phyloP scores from a whole-genome alignment of 2,329 filamentous ascomycete genomes.

The Talaromyces marneffei region DNA sequence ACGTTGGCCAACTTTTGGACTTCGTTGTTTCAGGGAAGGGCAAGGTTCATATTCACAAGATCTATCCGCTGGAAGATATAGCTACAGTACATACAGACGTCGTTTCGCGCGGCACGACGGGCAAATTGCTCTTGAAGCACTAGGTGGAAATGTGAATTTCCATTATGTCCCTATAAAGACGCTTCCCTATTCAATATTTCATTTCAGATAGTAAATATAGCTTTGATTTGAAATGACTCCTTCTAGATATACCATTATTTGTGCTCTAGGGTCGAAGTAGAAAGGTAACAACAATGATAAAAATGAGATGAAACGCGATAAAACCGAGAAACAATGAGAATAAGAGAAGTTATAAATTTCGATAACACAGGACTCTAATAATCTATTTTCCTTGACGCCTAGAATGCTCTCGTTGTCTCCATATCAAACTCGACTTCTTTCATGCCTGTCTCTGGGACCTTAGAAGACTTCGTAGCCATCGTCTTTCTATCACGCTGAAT shows the following conservation, averaged over 20 bases:
- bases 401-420: neutral
- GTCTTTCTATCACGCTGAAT: neutral
- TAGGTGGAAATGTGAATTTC: neutral
- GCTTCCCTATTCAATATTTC: neutral
- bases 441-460: neutral
- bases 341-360: neutral
- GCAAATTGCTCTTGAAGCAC: neutral
- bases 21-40: neutral
- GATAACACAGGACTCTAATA: neutral
- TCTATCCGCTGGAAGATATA: neutral
- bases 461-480: neutral
- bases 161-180: neutral
- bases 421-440: neutral
- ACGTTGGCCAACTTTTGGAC: neutral
- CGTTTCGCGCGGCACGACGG: neutral
- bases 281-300: neutral
- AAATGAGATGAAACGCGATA: neutral
- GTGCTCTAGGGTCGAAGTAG: neutral
- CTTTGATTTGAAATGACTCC: neutral
- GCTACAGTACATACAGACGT: neutral
- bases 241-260: neutral
- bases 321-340: neutral
- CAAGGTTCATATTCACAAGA: neutral
- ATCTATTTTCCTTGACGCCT: neutral
- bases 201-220: neutral